Evolutionary conservation across 768 basidiomycete species (phyloP), one percentile per base, ranked within the genome.

Genomic region (Mycena metata): DNA sequence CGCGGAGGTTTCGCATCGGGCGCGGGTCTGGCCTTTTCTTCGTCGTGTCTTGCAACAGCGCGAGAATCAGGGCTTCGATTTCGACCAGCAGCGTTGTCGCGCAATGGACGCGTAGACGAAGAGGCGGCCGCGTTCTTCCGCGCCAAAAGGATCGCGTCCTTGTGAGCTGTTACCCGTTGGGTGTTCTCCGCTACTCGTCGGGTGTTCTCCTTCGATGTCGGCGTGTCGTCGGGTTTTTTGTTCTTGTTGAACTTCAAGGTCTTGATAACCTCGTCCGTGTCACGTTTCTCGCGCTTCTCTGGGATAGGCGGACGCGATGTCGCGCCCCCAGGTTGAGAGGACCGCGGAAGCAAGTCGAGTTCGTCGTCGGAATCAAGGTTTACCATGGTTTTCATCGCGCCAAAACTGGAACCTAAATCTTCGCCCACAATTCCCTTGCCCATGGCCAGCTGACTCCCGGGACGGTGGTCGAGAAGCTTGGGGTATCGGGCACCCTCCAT

Each of bases 181-280:
- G n/a, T n/a, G 3, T 30, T 30, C 3, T 54, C 62, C 15, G 24
- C 54, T 15, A 10, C 43, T 15, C 69, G 54, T 50, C 41, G 21
- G n/a, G 63, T 42, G 26, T 70, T 70, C 69, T 70, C 69, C 60
- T 70, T 70, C n/a, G 43, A 70, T 16, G 69, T 62, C 9, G 65
- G 60, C 5, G 36, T 49, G 36, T 69, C 63, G 36, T 13, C 30
- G 15, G 47, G 1, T 41, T 56, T 42, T 35, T 61, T 68, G 13
- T 35, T 59, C 57, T 60, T 67, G 0, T 64, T 60, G 66, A 71
- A 71, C 30, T 60, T 59, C 47, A 71, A 11, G 3, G 0, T 5
- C 45, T 62, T 71, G 2, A 71, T 46, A 23, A 60, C 69, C 0
- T 50, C 66, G 13, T 59, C 57, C 23, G 24, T 68, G 17, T 66